Percentiles rank a stretch among this genome's conserved stretches.
phyloP scores from a whole-genome alignment of 2,329 filamentous ascomycete genomes.

The Canariomyces notabilis region DNA sequence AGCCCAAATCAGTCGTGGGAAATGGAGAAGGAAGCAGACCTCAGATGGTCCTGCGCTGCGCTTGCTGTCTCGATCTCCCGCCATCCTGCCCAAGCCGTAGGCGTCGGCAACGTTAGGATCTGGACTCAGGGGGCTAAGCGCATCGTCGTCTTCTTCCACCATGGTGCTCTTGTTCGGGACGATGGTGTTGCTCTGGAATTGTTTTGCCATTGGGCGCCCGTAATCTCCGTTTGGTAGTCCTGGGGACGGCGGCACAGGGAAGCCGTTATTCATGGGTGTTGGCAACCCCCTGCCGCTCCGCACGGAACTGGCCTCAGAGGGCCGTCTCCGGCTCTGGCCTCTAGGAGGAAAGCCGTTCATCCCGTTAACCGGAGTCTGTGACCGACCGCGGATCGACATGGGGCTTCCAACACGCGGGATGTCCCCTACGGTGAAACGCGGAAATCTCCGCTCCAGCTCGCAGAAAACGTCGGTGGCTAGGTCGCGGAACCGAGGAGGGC shows the following conservation, averaged over 20 bases:
- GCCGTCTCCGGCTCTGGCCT: conserved; percentile 49
- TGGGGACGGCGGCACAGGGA: conserved; percentile 53
- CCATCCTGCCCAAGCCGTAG: conserved; percentile 17
- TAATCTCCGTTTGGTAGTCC: conserved; percentile 58
- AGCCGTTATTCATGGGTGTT: conserved; percentile 23
- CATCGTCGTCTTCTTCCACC: conserved; percentile 88
- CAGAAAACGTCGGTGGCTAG: conserved; percentile 94
- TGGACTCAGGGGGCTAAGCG: conserved; percentile 37
- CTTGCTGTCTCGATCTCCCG: conserved; percentile 22
- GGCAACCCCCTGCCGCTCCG: conserved; percentile 36
- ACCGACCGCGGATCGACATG: conserved; percentile 58
- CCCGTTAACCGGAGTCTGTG: conserved; percentile 59
- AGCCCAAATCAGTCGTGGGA: conserved; percentile 23
- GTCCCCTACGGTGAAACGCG: conserved; percentile 67
- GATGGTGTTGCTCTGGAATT: conserved; percentile 92
- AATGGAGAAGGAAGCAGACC: conserved; percentile 14
- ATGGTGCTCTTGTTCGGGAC: conserved; percentile 97
- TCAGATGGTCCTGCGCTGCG: conserved; percentile 24
- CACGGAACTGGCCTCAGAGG: conserved; percentile 60
- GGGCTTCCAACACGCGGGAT: conserved; percentile 66
- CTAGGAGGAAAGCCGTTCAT: conserved; percentile 44
- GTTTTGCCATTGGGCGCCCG: conserved; percentile 76
- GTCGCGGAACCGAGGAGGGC: conserved; percentile 80
- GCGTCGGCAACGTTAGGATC: conserved; percentile 50
- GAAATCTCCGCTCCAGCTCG: conserved; percentile 86